Evolutionary conservation across 1,284 basidiomycete genomes (phyloP), one percentile per base, ranked within the genome.

Genomic region (Malassezia caprae): DNA sequence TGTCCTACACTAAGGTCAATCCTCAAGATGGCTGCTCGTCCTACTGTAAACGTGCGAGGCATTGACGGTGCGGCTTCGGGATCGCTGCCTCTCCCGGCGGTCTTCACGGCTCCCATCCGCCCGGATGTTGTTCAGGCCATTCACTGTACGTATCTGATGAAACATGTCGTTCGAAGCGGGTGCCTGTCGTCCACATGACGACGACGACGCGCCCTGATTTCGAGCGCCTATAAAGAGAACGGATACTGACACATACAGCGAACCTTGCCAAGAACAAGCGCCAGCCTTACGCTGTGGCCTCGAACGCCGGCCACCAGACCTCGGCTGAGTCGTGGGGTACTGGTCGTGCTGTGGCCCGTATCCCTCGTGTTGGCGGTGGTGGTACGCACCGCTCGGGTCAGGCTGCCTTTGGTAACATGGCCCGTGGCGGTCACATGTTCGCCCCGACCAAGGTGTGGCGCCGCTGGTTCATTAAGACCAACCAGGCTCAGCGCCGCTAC

Each of bases 381-480:
- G 94, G 93, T 80, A 98, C 94, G 68, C 89, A 93, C 82, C 88
- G 94, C 72, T 93, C 93, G 61, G 93, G 93, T 62, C 67, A 90
- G 86, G 94, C 89, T 77, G 91, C 93, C 39, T 96, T 98, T 80
- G 94, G 93, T 77, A 72, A 73, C 70, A 69, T 69, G 67, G 68
- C 62, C 61, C 73, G 72, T 43, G 91, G 93, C 76, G 94, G 93
- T 83, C 90, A 93, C 77, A 98, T 99, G 93, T 98, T 98, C 80
- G 91, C 93, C 42, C 93, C 94, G 40, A 98, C 93, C 80, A 96
- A 94, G 83, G 89, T 85, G 76, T 98, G 93, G 93, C 86, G 94
- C 79, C 93, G 86, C 78, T 99, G 94, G 94, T 93, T 96, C 81
- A 87, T 98, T 82, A 99, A 96, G 83, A 88, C 90, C 65, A 96